phyloP scores from a whole-genome alignment of 2,329 filamentous ascomycete genomes.

The Cyphellophora attinorum region DNA sequence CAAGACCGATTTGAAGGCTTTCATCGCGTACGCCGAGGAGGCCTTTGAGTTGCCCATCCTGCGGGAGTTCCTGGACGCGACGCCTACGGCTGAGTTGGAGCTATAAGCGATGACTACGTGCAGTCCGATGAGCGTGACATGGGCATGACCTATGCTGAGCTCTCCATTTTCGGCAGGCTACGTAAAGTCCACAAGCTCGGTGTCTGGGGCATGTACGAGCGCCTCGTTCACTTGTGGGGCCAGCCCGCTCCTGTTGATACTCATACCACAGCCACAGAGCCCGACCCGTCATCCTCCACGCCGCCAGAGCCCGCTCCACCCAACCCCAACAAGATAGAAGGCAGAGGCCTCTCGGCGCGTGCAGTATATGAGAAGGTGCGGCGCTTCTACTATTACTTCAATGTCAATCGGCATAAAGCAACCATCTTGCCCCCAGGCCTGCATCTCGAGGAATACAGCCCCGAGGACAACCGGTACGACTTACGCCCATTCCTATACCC shows the following conservation, averaged over 20 bases:
- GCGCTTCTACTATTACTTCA: constrained; percentile 34
- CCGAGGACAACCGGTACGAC: constrained; percentile 52
- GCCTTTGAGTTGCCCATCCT: constrained; percentile 52
- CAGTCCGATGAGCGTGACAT: constrained; percentile 48
- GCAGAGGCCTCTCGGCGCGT: constrained; percentile 3
- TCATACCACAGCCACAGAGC: constrained; percentile 29
- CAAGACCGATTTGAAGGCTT: constrained; percentile 62
- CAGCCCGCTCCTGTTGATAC: constrained; percentile 28
- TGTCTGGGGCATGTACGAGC: constrained; percentile 44
- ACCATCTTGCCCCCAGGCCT: constrained; percentile 50
- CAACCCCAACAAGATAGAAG: constrained; percentile 36
- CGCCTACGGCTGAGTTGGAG: constrained; percentile 54
- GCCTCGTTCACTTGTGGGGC: constrained; percentile 27
- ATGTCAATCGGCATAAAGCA: constrained; percentile 57
- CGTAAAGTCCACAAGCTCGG: constrained; percentile 47
- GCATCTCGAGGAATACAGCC: constrained; percentile 35
- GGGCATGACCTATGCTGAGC: constrained; percentile 43
- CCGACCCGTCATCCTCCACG: constrained; percentile 19
- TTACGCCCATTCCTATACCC: constrained; percentile 44
- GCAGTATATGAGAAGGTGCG: constrained; percentile 27
- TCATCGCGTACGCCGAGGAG: constrained; percentile 55
- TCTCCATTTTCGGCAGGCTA: constrained; percentile 42
- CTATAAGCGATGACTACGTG: constrained; percentile 53
- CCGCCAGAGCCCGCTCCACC: constrained; percentile 31
- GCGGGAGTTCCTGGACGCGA: constrained; percentile 53